Percentiles rank a stretch among this genome's conserved stretches.
phyloP scores from a whole-genome alignment of 202 grass and related monocot species.

The Digitaria exilis region DNA sequence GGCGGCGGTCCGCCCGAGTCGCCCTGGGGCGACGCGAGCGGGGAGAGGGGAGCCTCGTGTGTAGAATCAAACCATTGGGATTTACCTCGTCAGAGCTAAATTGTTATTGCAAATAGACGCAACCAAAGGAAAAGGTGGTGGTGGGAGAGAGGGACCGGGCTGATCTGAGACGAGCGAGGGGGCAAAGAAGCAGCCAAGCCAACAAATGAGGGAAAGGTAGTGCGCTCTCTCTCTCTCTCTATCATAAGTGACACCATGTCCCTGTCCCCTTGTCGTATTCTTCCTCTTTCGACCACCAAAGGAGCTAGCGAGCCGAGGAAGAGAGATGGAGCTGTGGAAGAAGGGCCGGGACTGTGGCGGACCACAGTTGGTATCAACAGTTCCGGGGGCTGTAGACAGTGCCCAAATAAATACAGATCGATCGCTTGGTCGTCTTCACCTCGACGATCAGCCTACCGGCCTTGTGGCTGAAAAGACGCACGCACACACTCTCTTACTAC shows the following conservation, averaged over 20 bases:
- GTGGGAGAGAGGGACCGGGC: neutral
- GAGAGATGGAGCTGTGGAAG: neutral
- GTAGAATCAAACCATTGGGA: too few relatives aligned
- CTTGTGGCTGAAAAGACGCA: slow-evolving; percentile 40
- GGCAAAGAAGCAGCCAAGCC: neutral
- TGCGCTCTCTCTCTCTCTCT: slow-evolving; percentile 1
- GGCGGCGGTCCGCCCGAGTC: too few relatives aligned
- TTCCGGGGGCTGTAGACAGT: slow-evolving; percentile 25
- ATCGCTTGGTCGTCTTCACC: slow-evolving; percentile 37
- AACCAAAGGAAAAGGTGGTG: slow-evolving; percentile 12
- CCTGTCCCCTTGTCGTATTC: slow-evolving; percentile 48
- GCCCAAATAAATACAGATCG: slow-evolving; percentile 54
- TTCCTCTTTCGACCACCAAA: neutral
- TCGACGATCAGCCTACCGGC: too few relatives aligned
- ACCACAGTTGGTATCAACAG: slow-evolving; percentile 41
- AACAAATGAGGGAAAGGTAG: slow-evolving; percentile 23
- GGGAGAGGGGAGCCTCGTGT: too few relatives aligned
- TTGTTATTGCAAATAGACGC: slow-evolving; percentile 13
- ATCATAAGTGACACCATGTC: slow-evolving; percentile 41
- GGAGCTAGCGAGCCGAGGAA: neutral
- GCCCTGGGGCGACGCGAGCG: too few relatives aligned
- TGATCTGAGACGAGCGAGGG: neutral
- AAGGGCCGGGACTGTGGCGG: neutral
- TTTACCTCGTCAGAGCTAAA: too few relatives aligned
- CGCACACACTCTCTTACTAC: neutral